These are phyloP conservation scores for Aspergillus aculeatus DNA, from an alignment of 2,329 filamentous ascomycete genomes.

Conservation along the genomic window DNA sequence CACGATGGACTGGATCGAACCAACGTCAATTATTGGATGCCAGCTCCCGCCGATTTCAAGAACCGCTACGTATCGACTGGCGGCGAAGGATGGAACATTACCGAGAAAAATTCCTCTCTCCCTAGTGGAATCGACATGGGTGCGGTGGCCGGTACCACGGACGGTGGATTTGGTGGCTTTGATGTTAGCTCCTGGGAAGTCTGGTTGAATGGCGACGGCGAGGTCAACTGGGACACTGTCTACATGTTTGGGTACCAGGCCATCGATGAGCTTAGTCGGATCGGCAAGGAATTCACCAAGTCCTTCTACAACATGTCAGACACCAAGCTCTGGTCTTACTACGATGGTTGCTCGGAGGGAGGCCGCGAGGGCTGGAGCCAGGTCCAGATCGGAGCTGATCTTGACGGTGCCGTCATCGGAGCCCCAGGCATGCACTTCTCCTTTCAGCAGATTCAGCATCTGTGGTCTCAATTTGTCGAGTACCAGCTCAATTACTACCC, in stretches of 20 bases:
- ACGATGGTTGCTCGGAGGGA: slow-evolving; percentile 56
- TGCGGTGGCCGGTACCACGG: neutral
- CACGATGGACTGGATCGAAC: no score
- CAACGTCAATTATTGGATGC: no score
- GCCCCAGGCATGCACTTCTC: slow-evolving; percentile 49
- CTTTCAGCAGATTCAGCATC: slow-evolving; percentile 46
- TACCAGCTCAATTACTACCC: slow-evolving; percentile 44
- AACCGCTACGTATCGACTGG: no score
- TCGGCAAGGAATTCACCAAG: slow-evolving; percentile 47
- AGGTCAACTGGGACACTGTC: slow-evolving; percentile 35
- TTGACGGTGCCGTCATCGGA: slow-evolving; percentile 48
- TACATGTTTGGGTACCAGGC: slow-evolving; percentile 48
- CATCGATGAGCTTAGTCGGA: slow-evolving; percentile 51
- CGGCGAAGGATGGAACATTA: no score
- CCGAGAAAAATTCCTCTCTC: no score
- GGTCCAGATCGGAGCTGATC: slow-evolving; percentile 50
- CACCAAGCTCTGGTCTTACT: slow-evolving; percentile 46
- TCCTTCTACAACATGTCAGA: slow-evolving; percentile 39
- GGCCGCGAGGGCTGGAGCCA: slow-evolving; percentile 54
- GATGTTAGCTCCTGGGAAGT: neutral
- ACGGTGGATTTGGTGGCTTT: neutral
- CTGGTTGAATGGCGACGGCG: slow-evolving; percentile 46
- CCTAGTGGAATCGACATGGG: neutral
- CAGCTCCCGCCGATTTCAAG: no score
- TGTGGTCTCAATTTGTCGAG: slow-evolving; percentile 41